Evolutionary conservation across 108 stramenopile genomes (phyloP).

Genomic region (Epipyxis sp.): DNA sequence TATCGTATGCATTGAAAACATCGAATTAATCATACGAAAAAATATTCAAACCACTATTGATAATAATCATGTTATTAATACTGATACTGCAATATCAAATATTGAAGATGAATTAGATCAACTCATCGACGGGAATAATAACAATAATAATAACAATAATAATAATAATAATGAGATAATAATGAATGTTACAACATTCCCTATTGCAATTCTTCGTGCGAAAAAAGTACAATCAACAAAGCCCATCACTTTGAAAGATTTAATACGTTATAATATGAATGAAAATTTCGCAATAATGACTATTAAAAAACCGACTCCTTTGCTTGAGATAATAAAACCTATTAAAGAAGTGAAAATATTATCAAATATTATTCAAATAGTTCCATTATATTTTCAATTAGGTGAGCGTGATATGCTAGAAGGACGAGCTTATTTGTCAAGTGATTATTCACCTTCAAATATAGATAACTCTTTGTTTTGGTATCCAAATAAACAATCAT

Average conservation of each 20-base stretch:
- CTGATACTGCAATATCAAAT: neutral
- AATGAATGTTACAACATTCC: neutral
- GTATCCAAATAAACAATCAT: neutral
- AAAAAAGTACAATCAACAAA: neutral
- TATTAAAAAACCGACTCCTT: neutral
- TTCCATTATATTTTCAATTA: neutral
- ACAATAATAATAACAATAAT: too few relatives aligned
- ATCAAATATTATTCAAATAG: neutral
- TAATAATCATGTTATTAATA: neutral
- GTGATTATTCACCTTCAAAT: neutral
- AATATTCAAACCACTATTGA: neutral
- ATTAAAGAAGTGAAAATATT: neutral
- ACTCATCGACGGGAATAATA: neutral
- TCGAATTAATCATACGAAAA: neutral
- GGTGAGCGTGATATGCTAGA: neutral
- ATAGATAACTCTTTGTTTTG: neutral
- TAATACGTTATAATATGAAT: neutral
- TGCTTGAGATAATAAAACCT: neutral
- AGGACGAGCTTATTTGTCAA: neutral
- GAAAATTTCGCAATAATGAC: neutral
- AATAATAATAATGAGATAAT: too few relatives aligned
- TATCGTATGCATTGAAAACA: neutral
- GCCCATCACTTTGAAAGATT: neutral
- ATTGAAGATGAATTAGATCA: neutral
- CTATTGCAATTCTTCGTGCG: too few relatives aligned